These are phyloP conservation scores for Pachysandra terminalis DNA, from an alignment of 164 flowering plant genomes.

Conservation along the genomic window DNA sequence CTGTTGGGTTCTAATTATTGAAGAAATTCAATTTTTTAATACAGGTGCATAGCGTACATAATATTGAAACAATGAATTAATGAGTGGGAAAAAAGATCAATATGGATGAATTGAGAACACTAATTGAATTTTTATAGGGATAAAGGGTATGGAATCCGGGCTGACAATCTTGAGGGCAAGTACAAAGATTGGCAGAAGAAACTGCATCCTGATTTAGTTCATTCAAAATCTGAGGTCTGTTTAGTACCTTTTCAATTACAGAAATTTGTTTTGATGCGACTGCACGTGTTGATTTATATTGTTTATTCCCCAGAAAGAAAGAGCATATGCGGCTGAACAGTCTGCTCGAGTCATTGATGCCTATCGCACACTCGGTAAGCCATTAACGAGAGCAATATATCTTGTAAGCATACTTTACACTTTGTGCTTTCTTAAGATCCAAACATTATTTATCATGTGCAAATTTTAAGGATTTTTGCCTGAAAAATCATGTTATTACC, in stretches of 20 bases:
- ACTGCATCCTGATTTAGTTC: constrained; percentile 95
- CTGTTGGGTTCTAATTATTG: background rate
- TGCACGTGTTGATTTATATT: background rate
- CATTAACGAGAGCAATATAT: constrained; percentile 76
- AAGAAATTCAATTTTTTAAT: too few species aligned
- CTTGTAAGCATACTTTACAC: constrained; percentile 41
- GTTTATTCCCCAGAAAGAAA: constrained; percentile 53
- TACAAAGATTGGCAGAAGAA: constrained; percentile 97
- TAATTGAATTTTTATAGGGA: constrained; percentile 40
- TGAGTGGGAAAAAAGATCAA: background rate
- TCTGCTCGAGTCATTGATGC: constrained; percentile 92
- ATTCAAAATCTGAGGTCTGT: constrained; percentile 80
- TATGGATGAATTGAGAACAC: background rate
- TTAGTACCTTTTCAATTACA: background rate
- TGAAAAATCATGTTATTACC: too few species aligned
- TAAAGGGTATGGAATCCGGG: constrained; percentile 52
- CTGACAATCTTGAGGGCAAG: constrained; percentile 55
- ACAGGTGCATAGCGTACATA: too few species aligned
- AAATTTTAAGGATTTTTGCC: background rate
- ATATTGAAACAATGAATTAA: background rate
- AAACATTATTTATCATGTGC: background rate
- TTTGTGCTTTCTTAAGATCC: background rate
- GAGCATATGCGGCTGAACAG: constrained; percentile 89
- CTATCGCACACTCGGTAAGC: constrained; percentile 65
- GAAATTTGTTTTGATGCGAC: background rate